phyloP scores from a whole-genome alignment of 2,329 filamentous ascomycete genomes.

The Beauveria sp. region DNA sequence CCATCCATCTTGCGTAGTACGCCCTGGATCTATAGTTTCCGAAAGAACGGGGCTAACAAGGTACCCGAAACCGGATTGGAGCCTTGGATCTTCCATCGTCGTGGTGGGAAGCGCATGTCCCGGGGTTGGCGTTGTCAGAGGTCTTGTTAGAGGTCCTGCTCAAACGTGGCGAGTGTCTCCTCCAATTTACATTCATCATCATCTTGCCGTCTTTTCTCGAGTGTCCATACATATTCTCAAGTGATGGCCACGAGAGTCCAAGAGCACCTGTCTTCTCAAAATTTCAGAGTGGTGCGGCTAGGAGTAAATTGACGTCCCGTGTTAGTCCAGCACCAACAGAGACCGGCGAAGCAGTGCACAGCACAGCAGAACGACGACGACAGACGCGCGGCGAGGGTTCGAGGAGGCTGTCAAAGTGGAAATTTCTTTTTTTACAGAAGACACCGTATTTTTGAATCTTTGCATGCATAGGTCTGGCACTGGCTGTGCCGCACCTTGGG shows the following conservation, averaged over 20 bases:
- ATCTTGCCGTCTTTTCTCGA: neutral
- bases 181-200: slow-evolving; percentile 2
- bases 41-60: slow-evolving; percentile 4
- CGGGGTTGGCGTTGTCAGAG: slow-evolving; percentile 4
- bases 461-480: neutral
- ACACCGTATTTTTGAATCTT: neutral
- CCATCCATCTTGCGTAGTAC: neutral
- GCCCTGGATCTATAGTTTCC: neutral
- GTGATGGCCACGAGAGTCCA: no score
- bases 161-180: slow-evolving; percentile 1
- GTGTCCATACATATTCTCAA: neutral
- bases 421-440: neutral
- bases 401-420: no score
- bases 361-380: neutral
- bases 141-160: neutral
- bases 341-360: neutral
- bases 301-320: neutral
- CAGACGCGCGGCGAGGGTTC: neutral
- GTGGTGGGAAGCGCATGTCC: neutral
- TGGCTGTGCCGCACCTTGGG: slow-evolving; percentile 21
- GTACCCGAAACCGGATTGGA: slow-evolving; percentile 1
- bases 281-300: neutral
- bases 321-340: neutral
- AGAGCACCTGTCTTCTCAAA: no score
- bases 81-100: neutral